phyloP scores from a whole-genome alignment of 441 rosid genomes.

The Populus trichocarpa region DNA sequence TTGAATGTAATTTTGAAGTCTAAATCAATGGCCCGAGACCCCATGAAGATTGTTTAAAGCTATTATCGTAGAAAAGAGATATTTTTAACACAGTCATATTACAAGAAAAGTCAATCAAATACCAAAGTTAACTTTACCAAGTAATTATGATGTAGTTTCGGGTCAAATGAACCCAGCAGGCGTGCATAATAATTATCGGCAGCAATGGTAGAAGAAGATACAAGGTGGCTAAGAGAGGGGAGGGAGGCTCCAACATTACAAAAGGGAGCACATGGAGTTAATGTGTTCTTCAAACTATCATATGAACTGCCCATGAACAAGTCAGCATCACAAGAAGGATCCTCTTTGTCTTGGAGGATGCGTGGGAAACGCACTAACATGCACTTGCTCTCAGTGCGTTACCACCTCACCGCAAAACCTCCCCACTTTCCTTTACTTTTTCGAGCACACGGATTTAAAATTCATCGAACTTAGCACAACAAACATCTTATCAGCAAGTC shows the following conservation, averaged over 20 bases:
- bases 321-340: background rate
- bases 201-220: too few species aligned
- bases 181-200: too few species aligned
- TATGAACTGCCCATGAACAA: background rate
- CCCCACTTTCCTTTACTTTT: slow-evolving; percentile 25
- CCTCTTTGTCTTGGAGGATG: slow-evolving; percentile 4
- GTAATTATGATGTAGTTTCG: background rate
- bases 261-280: background rate
- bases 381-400: slow-evolving; percentile 32
- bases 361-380: slow-evolving; percentile 47
- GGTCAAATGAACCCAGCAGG: background rate
- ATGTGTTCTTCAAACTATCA: background rate
- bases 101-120: background rate
- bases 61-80: too few species aligned
- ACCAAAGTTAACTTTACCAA: background rate
- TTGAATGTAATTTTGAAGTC: background rate
- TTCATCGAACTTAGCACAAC: background rate
- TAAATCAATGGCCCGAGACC: too few species aligned
- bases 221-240: too few species aligned
- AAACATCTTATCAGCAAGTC: background rate
- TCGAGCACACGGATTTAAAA: background rate
- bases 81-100: background rate
- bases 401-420: slow-evolving; percentile 12
- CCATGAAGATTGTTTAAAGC: too few species aligned
- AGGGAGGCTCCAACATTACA: too few species aligned